Evolutionary conservation across 192 early-diverging fungal genomes (phyloP), one percentile per base, ranked within the genome.

Genomic region (Physocladia obscura): DNA sequence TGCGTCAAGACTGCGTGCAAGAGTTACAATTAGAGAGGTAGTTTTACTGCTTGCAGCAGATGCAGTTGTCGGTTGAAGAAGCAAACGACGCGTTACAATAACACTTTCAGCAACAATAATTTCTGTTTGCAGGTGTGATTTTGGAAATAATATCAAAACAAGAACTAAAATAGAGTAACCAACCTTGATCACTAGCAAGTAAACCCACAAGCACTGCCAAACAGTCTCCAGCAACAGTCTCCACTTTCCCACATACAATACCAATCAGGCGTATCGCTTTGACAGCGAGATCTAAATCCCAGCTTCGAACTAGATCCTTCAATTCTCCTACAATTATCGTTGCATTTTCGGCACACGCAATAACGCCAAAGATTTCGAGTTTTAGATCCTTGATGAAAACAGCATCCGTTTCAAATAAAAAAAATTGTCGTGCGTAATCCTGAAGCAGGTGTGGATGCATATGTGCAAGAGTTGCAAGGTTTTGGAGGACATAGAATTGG

Each of bases 371-470:
- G 32, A 97, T 92, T 34, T 92, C 89, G 67, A 98, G 76, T 75
- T 98, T 96, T 49, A 91, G 58, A 54, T 91, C 83, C 35, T 91
- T 86, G 55, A 93, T 85, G 74, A 89, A 92, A 13, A 77, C 77
- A 13, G 93, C 85, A 44, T 97, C 95, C 4, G 85, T 84, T 0
- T 89, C 86, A 31, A 88, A 86, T 17, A 94, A 80, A 67, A 89
- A 94, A 75, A 98, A 98, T 73, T 88, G 86, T 38, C 86, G 87
- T 44, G 90, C 74, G 74, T 89, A 83, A 19, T 86, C 79, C 49
- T 86, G 74, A 71, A 98, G 92, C 15, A 91, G 69, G 30, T 81
- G 77, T 4, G 94, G 93, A 35, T 81, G 67, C 52, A 81, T 78
- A 29, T 76, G 80, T 15, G 92, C 87, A 56, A 97, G 90, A 3